phyloP scores from a whole-genome alignment of 2,329 filamentous ascomycete species.

The Neofusicoccum ribis region DNA sequence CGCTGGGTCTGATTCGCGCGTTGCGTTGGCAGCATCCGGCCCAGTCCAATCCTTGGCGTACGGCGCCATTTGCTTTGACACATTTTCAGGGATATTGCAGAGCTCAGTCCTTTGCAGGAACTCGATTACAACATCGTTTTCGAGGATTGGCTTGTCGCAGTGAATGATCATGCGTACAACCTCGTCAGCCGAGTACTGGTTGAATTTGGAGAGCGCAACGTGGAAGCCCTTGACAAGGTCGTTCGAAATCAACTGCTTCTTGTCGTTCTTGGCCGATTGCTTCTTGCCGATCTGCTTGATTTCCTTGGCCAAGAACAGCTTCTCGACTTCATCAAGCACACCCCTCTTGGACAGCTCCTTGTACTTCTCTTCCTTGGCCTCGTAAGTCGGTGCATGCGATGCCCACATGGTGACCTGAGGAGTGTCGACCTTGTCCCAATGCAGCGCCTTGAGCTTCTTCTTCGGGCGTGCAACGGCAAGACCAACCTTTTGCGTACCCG shows the following conservation, averaged over 20 bases:
- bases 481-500: constrained; percentile 60
- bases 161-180: constrained; percentile 93
- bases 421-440: constrained; percentile 98
- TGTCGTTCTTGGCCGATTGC: constrained; percentile 79
- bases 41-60: constrained; percentile 98
- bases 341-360: constrained; percentile 89
- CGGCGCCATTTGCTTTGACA: constrained; percentile 85
- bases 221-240: constrained; percentile 61
- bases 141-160: constrained; percentile 84
- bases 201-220: constrained; percentile 93
- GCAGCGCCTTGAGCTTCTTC: constrained; percentile 98
- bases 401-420: constrained; percentile 93
- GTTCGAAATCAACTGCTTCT: constrained; percentile 93
- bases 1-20: constrained; percentile 78
- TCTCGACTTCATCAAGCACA: constrained; percentile 96
- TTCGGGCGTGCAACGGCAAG: constrained; percentile 85
- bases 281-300: constrained; percentile 80
- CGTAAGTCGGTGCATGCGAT: constrained; percentile 76
- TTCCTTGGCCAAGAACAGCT: constrained; percentile 95
- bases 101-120: constrained; percentile 92
- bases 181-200: constrained; percentile 78
- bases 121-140: constrained; percentile 92
- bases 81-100: constrained; percentile 89
- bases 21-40: constrained; percentile 73
- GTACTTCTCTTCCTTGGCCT: constrained; percentile 94